These are phyloP conservation scores for Cetraspora pellucida DNA, from an alignment of 192 early-diverging fungal species.

Conservation along the genomic window DNA sequence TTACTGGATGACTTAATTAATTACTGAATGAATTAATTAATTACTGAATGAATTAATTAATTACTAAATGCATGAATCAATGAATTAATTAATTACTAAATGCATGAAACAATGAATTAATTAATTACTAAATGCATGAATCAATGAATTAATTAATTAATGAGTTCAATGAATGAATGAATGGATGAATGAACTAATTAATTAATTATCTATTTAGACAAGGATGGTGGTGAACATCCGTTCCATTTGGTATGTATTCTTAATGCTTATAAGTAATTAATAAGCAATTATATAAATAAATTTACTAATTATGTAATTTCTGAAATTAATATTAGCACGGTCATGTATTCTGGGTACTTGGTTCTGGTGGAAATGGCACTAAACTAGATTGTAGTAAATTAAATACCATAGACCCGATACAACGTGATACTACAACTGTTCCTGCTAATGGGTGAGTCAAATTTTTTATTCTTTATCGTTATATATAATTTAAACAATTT, in stretches of 20 bases:
- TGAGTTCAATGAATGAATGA: too few species aligned
- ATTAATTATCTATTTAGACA: slow-evolving; percentile 25
- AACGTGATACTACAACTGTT: slow-evolving; percentile 45
- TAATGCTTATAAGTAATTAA: not conserved
- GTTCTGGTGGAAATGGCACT: slow-evolving; percentile 40
- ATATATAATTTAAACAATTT: not conserved
- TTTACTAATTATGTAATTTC: slow-evolving; percentile 16
- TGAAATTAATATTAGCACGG: slow-evolving; percentile 48
- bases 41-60: too few species aligned
- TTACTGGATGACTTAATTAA: too few species aligned
- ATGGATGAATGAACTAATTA: not conserved
- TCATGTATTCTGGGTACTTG: slow-evolving; percentile 48
- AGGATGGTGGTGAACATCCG: slow-evolving; percentile 40
- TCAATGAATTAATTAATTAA: too few species aligned
- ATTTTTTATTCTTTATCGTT: too few species aligned
- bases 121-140: too few species aligned
- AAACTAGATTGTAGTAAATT: slow-evolving; percentile 32
- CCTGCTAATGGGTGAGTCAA: slow-evolving; percentile 32
- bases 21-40: too few species aligned
- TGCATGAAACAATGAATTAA: too few species aligned
- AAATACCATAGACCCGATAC: slow-evolving; percentile 39
- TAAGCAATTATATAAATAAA: not conserved
- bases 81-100: too few species aligned
- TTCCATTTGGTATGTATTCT: slow-evolving; percentile 41
- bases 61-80: too few species aligned